These are phyloP conservation scores for Juglanconis juglandina DNA, from an alignment of 2,329 filamentous ascomycete species.

Conservation along the genomic window DNA sequence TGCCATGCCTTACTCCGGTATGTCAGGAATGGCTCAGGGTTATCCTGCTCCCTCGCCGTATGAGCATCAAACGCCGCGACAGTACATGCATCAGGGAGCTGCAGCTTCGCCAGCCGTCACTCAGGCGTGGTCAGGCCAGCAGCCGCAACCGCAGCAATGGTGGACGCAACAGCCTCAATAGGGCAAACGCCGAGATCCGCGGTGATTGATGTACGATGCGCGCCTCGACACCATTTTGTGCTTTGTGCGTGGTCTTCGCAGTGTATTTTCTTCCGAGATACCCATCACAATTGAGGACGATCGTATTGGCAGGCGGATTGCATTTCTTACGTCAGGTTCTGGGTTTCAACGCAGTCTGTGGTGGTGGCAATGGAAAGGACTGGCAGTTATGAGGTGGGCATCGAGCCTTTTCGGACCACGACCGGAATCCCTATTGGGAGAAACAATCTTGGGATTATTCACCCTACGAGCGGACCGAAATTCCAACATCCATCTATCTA, in stretches of 20 bases:
- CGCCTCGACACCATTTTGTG: not conserved
- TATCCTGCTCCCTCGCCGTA: constrained; percentile 57
- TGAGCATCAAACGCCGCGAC: constrained; percentile 60
- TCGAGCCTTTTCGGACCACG: not conserved
- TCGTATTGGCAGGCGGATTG: not conserved
- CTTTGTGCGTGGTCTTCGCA: not conserved
- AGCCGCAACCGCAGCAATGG: constrained; percentile 59
- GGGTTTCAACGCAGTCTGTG: not conserved
- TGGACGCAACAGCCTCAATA: constrained; percentile 51
- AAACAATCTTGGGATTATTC: not conserved
- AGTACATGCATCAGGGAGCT: constrained; percentile 65
- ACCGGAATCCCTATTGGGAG: not conserved
- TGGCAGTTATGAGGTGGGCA: not conserved
- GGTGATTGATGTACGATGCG: not conserved
- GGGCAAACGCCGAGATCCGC: not conserved
- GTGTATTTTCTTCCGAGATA: not conserved
- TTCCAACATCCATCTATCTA: not conserved
- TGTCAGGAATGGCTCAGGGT: constrained; percentile 58
- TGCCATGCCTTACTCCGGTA: constrained; percentile 58
- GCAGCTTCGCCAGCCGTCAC: constrained; percentile 48
- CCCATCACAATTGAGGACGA: not conserved
- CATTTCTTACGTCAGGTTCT: not conserved
- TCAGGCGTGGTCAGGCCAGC: constrained; percentile 56
- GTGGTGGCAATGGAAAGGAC: not conserved
- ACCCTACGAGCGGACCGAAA: not conserved